Base-by-base conservation (phyloP, 2,329 filamentous ascomycete species). In the Exophiala aquamarina region DNA sequence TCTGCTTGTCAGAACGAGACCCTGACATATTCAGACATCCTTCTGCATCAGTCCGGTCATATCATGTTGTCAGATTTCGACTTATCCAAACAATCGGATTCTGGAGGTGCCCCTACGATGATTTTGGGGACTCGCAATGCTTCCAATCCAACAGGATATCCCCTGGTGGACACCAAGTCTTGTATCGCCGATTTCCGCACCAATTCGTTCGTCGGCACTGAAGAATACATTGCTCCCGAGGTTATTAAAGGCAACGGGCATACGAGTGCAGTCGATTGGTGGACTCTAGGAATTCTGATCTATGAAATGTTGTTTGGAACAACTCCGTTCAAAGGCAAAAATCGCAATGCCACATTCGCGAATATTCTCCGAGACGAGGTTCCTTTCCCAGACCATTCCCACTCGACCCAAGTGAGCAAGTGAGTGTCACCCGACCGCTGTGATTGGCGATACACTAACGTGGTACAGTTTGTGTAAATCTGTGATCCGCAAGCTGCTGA, bases 31-130 rank as follows among this genome's bases (percentile, higher is more conserved):
- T 5, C 58, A 96, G 91, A 98, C 62, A 98, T 98, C 57, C 78
- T 98, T 11, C 82, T 98, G 17, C 93, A 98, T 67, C 93, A 98
- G 69, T 97, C 93, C n/a, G 93, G 93, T 13, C 93, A 98, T 69
- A 98, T 98, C 61, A 98, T 98, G 93, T 80, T 98, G 66, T 97
- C 93, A 52, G 93, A 98, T 72, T 98, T 98, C 70, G 93, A 98
- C 70, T 73, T 98, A 53, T 96, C 91, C 8, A 98, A 98, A 70
- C 93, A 98, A 70, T 98, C 93, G 5, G 93, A 94, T 58, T 85
- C 89, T 13, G 93, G 91, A 63, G 93, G 93, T 72, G 92, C 92
- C 64, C 93, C 93, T 39, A 96, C 91, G 18, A 97, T 98, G 92
- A 96, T 98, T 62, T 79, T 96, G 52, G 89, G 88, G 58, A 73